phyloP scores from a whole-genome alignment of 2,329 filamentous ascomycete species.

The Botrytis fragariae region DNA sequence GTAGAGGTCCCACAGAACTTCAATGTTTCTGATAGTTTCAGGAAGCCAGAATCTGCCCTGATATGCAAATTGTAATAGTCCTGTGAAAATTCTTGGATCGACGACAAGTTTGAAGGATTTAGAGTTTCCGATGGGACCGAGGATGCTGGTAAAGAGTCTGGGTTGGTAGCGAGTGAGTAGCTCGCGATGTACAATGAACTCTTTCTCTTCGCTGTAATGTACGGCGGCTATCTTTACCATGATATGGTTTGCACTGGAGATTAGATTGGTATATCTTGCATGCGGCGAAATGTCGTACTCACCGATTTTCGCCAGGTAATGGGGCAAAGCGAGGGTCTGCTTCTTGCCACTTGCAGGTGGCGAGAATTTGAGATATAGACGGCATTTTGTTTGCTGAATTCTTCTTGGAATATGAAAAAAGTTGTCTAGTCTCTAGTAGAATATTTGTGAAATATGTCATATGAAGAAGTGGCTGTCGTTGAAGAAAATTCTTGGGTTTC shows the following conservation, averaged over 20 bases:
- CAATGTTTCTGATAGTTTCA: not conserved
- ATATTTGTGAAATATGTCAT: not conserved
- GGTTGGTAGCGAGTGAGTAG: not conserved
- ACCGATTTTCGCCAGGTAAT: not conserved
- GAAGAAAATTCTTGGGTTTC: not conserved
- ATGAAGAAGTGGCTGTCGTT: fast-evolving
- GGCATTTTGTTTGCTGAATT: too few relatives aligned
- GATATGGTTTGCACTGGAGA: not conserved
- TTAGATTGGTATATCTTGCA: not conserved
- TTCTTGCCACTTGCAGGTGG: not conserved
- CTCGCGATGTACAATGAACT: not conserved
- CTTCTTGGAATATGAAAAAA: too few relatives aligned
- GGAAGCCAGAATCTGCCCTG: not conserved
- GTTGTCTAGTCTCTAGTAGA: not conserved
- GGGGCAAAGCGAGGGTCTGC: not conserved
- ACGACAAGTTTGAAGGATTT: not conserved
- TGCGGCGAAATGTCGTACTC: not conserved
- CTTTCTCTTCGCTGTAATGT: not conserved
- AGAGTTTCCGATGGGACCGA: not conserved
- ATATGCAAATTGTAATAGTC: not conserved
- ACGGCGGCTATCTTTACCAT: not conserved
- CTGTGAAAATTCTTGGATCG: not conserved
- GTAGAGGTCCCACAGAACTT: not conserved
- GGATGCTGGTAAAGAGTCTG: not conserved
- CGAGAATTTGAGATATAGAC: not conserved